Conservation (phyloP, 345 rosid species). For the Dimocarpus longan region DNA sequence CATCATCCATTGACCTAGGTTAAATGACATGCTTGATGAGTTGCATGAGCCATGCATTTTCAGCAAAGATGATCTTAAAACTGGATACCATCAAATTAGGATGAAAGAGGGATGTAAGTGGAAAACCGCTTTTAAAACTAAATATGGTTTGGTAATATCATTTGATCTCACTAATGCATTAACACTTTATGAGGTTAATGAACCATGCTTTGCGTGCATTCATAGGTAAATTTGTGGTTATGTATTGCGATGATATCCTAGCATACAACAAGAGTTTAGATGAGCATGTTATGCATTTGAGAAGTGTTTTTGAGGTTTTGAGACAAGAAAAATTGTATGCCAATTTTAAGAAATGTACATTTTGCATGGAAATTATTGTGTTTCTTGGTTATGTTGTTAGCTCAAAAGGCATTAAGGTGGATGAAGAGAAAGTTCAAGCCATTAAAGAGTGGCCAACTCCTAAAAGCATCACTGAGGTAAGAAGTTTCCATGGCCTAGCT, state of each 20-base stretch:
- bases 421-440: background rate
- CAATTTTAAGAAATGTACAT: too few species aligned
- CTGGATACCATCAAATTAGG: background rate
- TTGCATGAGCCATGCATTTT: background rate
- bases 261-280: background rate
- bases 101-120: background rate
- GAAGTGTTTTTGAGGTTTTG: background rate
- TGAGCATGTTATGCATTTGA: background rate
- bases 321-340: background rate
- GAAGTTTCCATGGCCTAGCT: too few species aligned
- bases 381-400: background rate
- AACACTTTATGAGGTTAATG: conserved; percentile 1
- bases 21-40: too few species aligned
- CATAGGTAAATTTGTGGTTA: background rate
- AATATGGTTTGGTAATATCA: background rate
- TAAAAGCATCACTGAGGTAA: too few species aligned
- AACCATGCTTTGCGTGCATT: too few species aligned
- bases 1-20: too few species aligned
- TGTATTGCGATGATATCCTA: background rate
- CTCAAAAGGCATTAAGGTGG: background rate
- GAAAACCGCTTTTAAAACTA: too few species aligned
- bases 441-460: too few species aligned
- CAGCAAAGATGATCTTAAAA: conserved; percentile 3
- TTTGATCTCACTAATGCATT: background rate
- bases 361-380: too few species aligned